Base-by-base conservation (phyloP, 371 early-diverging fungal genomes). In the Coemansia sp. region DNA sequence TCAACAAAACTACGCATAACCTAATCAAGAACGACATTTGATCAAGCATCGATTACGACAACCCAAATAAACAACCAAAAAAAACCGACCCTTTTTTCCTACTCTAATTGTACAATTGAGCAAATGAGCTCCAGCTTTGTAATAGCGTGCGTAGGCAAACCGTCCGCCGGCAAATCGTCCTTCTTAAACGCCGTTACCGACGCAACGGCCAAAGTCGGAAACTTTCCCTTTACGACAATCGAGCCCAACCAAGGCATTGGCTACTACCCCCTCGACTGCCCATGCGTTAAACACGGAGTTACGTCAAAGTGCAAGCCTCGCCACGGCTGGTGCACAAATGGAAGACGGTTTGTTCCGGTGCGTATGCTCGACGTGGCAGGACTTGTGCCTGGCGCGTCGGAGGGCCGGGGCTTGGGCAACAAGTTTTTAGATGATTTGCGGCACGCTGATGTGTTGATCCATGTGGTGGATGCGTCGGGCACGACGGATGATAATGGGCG, bases 161-260 rank as follows among this genome's bases (percentile, higher is more conserved):
- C 92, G 36, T 89, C 89, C 23, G 89, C 89, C 0, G 89, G 89
- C 67, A 89, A 89, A 69, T 87, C 88, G 21, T 86, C 85, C 21
- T 88, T 87, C 52, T 66, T 90, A 59, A 89, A 89, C 65, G 86
- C 89, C 40, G 90, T 90, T n/a, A 85, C 89, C 7, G 91, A 92
- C 69, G 92, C 92, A 1, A 80, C 86, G 12, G 92, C 92, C 63
- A 92, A 92, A 74, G 92, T 91, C 46, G 92, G 92, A 32, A 90
- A 88, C 78, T 92, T 85, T 61, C 92, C 92, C 3, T 92, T 92
- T 79, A 92, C 92, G 13, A 92, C 92, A 29, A 92, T 92, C 58
- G 86, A 87, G 62, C 91, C 92, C 19, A 92, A 92, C 78, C 85
- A 88, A 65, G 92, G 92, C 46, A 77, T 87, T 40, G 88, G 89